Conservation (phyloP, 2,329 filamentous ascomycete genomes). For the Penicillium olsonii region DNA sequence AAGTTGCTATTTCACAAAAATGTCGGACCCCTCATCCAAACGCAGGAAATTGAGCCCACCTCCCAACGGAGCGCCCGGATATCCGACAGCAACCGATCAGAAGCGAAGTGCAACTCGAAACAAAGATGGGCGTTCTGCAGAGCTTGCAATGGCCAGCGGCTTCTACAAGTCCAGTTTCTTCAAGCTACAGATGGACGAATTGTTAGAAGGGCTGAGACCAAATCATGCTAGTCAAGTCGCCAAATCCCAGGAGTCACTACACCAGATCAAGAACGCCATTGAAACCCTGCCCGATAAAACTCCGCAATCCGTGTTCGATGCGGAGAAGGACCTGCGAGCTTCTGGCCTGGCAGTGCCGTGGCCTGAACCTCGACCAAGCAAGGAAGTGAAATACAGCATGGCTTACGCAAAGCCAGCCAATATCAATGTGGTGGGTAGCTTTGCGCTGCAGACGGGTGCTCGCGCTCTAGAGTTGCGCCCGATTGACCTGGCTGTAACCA, state of each 20-base stretch:
- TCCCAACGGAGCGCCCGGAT: conserved; percentile 17
- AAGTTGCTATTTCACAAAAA: conserved; percentile 13
- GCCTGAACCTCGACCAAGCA: conserved; percentile 74
- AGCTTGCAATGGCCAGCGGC: conserved; percentile 47
- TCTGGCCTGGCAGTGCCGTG: conserved; percentile 76
- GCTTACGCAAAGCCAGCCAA: conserved; percentile 73
- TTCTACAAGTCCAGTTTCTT: conserved; percentile 68
- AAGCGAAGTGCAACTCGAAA: conserved; percentile 21
- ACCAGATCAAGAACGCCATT: conserved; percentile 57
- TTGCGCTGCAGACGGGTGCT: conserved; percentile 72
- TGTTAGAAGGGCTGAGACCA: conserved; percentile 59
- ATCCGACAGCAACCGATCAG: conserved; percentile 33
- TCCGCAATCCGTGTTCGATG: conserved; percentile 61
- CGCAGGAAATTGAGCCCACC: conserved; percentile 50
- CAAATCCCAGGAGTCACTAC: conserved; percentile 56
- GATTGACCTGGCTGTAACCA: conserved; percentile 83
- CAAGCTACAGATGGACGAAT: conserved; percentile 67
- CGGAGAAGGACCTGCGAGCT: conserved; percentile 65
- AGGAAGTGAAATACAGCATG: conserved; percentile 79
- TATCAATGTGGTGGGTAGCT: conserved; percentile 88
- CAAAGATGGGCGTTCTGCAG: conserved; percentile 32
- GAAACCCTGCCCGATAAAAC: conserved; percentile 57
- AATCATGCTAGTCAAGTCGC: conserved; percentile 60
- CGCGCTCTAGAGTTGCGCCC: conserved; percentile 57
- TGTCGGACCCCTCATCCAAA: conserved; percentile 43